Percentiles rank a stretch among this genome's conserved stretches.
Conservation (phyloP, 2,329 filamentous ascomycete species). For the Teratosphaeria nubilosa region DNA sequence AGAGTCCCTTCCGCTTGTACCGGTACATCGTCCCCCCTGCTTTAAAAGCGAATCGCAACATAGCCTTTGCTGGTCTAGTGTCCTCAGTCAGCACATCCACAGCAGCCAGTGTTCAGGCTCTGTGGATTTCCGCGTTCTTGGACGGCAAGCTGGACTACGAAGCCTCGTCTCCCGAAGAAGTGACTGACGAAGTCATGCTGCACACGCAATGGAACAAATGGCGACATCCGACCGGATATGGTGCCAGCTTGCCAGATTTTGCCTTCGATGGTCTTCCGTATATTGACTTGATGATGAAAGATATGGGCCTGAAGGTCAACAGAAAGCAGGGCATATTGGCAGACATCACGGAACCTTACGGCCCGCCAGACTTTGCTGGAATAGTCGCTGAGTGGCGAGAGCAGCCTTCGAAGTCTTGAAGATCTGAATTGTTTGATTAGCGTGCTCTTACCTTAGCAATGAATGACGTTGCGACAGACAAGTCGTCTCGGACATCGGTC, state of each 20-base stretch:
- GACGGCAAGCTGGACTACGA: conserved; percentile 29
- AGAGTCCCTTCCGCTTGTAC: conserved; percentile 28
- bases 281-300: conserved; percentile 55
- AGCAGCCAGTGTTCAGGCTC: conserved; percentile 30
- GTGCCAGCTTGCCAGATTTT: conserved; percentile 54
- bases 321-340: conserved; percentile 43
- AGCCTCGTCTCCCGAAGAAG: conserved; percentile 23
- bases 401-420: not conserved
- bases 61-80: conserved; percentile 33
- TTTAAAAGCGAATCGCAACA: conserved; percentile 21
- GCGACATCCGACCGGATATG: conserved; percentile 58
- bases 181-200: conserved; percentile 40
- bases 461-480: not conserved
- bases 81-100: conserved; percentile 27
- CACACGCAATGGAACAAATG: conserved; percentile 59
- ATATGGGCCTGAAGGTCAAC: conserved; percentile 51
- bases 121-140: conserved; percentile 42
- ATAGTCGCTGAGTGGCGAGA: conserved; percentile 44
- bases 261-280: conserved; percentile 70
- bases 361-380: conserved; percentile 47
- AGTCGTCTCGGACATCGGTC: not conserved
- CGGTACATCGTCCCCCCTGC: conserved; percentile 35
- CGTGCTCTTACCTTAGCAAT: not conserved
- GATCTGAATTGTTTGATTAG: not conserved
- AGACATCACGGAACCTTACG: conserved; percentile 49